Base-by-base conservation (phyloP, 2,329 filamentous ascomycete species). In the Sclerotinia spermophila region DNA sequence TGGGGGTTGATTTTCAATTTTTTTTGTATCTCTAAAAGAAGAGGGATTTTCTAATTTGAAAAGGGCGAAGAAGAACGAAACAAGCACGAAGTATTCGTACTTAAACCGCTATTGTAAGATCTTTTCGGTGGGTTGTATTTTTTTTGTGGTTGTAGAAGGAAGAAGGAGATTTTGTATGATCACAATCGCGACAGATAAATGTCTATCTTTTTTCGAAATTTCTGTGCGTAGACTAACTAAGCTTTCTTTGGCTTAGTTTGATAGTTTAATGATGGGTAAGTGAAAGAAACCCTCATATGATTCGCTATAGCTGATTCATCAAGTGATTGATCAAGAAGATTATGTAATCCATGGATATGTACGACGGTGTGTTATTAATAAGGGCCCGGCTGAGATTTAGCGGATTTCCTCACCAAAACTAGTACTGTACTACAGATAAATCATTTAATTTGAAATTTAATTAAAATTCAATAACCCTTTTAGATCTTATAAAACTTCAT, bases 1-100 rank as follows among this genome's bases (percentile, higher is more conserved):
- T 77, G 78, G 74, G 75, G 71, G 73, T 73, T 38, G 74, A 73
- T 80, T 80, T 80, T 80, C 78, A 79, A 80, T 72, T 79, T 80
- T 80, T 80, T 80, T 80, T 80, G 73, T 71, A 71, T 76, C 76
- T 78, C 76, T 77, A 73, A 71, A 72, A 67, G 75, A 77, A 69
- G 67, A 69, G 67, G 75, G 73, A 68, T 78, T 79, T 80, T 79
- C 70, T 77, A 74, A 72, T 75, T 76, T 72, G 68, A 76, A 76
- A 74, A 75, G 73, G 76, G 78, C 72, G 76, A 77, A 74, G 76
- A 78, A 77, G 75, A 79, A 79, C 77, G 77, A 78, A 78, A 80
- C 74, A 78, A 78, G 76, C 70, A 79, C 77, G 75, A 77, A 74
- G 72, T 42, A 45, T 71, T 78, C 77, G 78, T 77, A 76, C 78